Conservation (phyloP, 2,329 filamentous ascomycete species). For the Furcasterigmium furcatum region DNA sequence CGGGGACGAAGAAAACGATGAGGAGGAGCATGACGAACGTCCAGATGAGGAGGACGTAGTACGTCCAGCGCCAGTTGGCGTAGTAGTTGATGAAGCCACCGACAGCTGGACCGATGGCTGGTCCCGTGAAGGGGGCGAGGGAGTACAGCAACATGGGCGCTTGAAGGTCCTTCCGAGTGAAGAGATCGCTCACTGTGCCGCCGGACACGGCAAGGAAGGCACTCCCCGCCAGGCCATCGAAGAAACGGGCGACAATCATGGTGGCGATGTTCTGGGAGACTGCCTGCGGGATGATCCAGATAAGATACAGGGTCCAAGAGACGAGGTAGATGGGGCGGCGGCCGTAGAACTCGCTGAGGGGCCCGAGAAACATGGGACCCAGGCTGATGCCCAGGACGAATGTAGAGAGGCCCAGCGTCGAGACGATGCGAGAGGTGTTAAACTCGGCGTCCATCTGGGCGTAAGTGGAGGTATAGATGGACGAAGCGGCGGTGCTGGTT, state of each 20-base stretch:
- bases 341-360: constrained; percentile 76
- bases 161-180: constrained; percentile 64
- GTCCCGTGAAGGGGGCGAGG: constrained; percentile 61
- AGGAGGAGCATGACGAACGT: constrained; percentile 58
- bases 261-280: constrained; percentile 80
- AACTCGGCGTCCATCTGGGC: constrained; percentile 74
- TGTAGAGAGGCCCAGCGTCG: constrained; percentile 75
- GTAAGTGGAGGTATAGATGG: constrained; percentile 87
- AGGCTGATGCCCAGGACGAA: constrained; percentile 75
- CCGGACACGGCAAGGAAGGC: constrained; percentile 73
- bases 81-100: constrained; percentile 83
- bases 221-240: constrained; percentile 69
- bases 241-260: constrained; percentile 73
- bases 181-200: constrained; percentile 81
- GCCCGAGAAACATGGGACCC: constrained; percentile 61
- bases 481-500: constrained; percentile 73
- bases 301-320: constrained; percentile 70
- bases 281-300: constrained; percentile 80
- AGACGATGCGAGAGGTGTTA: constrained; percentile 64
- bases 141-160: constrained; percentile 83
- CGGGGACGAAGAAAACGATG: constrained; percentile 73
- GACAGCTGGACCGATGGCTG: constrained; percentile 55
- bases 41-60: constrained; percentile 85
- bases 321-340: constrained; percentile 76
- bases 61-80: constrained; percentile 75